phyloP scores from a whole-genome alignment of 495 filamentous ascomycete species.

The Cudoniella acicularis region DNA sequence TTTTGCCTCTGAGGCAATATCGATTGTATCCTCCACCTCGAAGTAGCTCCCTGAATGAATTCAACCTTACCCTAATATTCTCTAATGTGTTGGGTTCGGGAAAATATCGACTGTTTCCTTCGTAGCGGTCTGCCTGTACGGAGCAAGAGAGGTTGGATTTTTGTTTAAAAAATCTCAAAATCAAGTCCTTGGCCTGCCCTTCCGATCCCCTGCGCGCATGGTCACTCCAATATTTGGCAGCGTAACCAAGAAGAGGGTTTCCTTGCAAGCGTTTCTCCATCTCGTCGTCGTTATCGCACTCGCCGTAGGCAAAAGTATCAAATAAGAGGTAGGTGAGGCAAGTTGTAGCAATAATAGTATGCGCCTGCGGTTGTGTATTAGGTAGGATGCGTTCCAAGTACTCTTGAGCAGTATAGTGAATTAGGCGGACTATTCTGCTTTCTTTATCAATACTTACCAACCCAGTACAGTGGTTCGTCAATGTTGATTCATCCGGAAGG shows the following conservation, averaged over 20 bases:
- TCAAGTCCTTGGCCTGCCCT: constrained; percentile 11
- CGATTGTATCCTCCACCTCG: no score
- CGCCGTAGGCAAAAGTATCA: constrained; percentile 28
- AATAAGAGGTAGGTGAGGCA: constrained; percentile 46
- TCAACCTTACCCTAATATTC: no score
- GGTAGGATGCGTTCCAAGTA: constrained; percentile 40
- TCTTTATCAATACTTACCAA: constrained; percentile 46
- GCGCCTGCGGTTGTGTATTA: constrained; percentile 32
- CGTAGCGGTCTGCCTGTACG: no score
- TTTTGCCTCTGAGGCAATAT: no score
- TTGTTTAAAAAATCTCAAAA: background rate
- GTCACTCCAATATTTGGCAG: constrained; percentile 39
- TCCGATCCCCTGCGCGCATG: constrained; percentile 28
- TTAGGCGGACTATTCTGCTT: constrained; percentile 44
- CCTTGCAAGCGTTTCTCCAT: constrained; percentile 26
- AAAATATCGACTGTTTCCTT: no score
- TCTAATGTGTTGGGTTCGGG: no score
- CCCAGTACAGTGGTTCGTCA: constrained; percentile 44
- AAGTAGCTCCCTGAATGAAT: no score
- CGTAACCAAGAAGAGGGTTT: constrained; percentile 40
- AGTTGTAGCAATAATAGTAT: constrained; percentile 28
- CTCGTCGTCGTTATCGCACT: constrained; percentile 26
- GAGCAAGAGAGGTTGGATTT: background rate
- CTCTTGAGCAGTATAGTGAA: constrained; percentile 53
- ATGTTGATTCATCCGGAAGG: constrained; percentile 23